Percentiles rank a stretch among this genome's conserved stretches.
Conservation (phyloP, 2,329 filamentous ascomycete genomes). For the Erysiphe pulchra region DNA sequence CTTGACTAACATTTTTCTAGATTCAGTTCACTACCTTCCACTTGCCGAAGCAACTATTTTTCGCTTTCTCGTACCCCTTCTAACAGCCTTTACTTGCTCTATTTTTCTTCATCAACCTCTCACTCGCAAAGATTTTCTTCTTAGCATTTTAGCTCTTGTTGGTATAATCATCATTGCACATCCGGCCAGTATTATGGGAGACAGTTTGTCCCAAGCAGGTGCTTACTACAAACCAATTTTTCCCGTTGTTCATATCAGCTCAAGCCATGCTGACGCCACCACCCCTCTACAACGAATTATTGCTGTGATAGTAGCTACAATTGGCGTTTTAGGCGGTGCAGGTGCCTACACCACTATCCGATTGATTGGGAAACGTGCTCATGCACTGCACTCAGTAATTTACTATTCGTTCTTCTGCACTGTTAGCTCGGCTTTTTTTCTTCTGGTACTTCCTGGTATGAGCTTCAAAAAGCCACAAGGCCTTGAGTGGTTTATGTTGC, state of each 20-base stretch:
- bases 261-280: conserved; percentile 5
- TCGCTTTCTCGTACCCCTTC: conserved; percentile 62
- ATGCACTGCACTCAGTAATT: conserved; percentile 65
- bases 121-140: conserved; percentile 49
- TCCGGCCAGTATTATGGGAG: conserved; percentile 14
- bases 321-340: conserved; percentile 54
- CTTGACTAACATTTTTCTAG: conserved; percentile 2
- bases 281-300: conserved; percentile 17
- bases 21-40: conserved; percentile 40
- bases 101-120: conserved; percentile 50
- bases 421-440: conserved; percentile 31
- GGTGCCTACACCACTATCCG: conserved; percentile 52
- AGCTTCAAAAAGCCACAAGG: conserved; percentile 20
- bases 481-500: conserved; percentile 34
- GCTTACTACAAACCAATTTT: conserved; percentile 3
- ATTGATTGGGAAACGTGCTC: conserved; percentile 54
- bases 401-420: conserved; percentile 54
- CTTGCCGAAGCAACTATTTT: conserved; percentile 76
- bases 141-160: conserved; percentile 45
- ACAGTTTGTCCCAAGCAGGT: background rate
- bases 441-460: conserved; percentile 20
- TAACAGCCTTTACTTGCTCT: conserved; percentile 59
- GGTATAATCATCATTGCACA: conserved; percentile 69
- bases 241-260: background rate
- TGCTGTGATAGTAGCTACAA: conserved; percentile 44